These are phyloP conservation scores for Geotrichum klebahnii DNA, from an alignment of 1,139 yeast genomes.

Conservation along the genomic window DNA sequence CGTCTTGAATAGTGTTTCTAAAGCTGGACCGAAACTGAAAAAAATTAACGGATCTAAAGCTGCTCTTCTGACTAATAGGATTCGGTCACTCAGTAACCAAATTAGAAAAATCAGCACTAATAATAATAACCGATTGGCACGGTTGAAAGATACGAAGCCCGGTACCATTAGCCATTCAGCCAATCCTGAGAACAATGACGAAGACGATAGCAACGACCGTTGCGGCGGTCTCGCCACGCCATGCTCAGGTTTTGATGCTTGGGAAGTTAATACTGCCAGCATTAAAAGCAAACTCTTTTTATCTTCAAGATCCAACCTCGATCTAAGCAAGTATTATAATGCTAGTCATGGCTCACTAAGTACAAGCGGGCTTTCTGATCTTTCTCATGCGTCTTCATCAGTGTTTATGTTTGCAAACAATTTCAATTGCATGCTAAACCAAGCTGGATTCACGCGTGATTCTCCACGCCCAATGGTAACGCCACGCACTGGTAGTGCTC, in stretches of 20 bases:
- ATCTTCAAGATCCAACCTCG: slow-evolving; percentile 2
- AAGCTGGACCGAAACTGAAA: not conserved
- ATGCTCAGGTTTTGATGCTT: slow-evolving; percentile 12
- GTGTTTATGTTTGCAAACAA: not conserved
- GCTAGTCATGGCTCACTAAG: not conserved
- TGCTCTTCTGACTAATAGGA: not conserved
- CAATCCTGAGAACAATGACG: not conserved
- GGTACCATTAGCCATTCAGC: too few species aligned
- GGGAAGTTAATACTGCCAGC: slow-evolving; percentile 17
- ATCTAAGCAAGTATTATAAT: not conserved
- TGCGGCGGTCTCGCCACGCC: not conserved
- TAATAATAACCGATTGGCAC: not conserved
- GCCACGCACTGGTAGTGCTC: too few species aligned
- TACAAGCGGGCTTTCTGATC: not conserved
- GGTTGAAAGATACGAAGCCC: not conserved
- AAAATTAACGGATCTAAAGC: not conserved
- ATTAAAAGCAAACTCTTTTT: slow-evolving; percentile 5
- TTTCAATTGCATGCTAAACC: slow-evolving; percentile 9
- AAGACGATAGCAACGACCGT: not conserved
- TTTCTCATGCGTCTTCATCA: not conserved
- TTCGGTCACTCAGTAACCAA: not conserved
- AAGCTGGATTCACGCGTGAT: slow-evolving; percentile 10
- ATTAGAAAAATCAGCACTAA: not conserved
- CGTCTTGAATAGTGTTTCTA: too few species aligned
- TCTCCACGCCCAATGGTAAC: not conserved